Conservation (phyloP, 2,329 filamentous ascomycete species). For the Dactylonectria estremocensis region DNA sequence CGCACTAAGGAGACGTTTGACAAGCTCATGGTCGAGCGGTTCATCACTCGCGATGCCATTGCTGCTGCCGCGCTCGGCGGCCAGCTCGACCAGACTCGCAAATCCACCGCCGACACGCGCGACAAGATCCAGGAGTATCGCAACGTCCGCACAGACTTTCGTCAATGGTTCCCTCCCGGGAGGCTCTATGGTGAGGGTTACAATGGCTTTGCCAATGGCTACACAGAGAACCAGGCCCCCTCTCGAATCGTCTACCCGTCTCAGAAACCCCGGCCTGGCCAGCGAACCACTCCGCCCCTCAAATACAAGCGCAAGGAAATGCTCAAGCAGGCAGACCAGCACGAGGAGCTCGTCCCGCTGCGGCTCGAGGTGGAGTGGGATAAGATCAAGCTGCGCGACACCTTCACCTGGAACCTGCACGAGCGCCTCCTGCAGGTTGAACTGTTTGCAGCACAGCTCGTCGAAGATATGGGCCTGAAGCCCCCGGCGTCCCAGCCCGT, state of each 20-base stretch:
- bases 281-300: conserved; percentile 80
- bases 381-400: conserved; percentile 95
- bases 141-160: conserved; percentile 69
- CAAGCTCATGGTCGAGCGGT: conserved; percentile 68
- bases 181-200: conserved; percentile 83
- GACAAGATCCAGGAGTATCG: conserved; percentile 81
- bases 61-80: conserved; percentile 68
- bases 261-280: conserved; percentile 82
- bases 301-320: conserved; percentile 86
- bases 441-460: conserved; percentile 88
- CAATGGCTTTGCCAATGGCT: conserved; percentile 88
- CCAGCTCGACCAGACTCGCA: conserved; percentile 68
- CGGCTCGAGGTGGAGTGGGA: conserved; percentile 95
- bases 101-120: conserved; percentile 74
- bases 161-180: conserved; percentile 69
- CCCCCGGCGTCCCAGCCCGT: conserved; percentile 77
- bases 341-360: conserved; percentile 92
- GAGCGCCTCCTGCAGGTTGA: conserved; percentile 87
- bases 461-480: conserved; percentile 91
- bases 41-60: conserved; percentile 68
- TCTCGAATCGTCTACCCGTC: conserved; percentile 84
- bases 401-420: conserved; percentile 98
- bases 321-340: conserved; percentile 87
- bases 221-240: conserved; percentile 79
- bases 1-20: conserved; percentile 72